Evolutionary conservation across 1,284 basidiomycete genomes (phyloP).

Genomic region (Ustilago vetiveriae): DNA sequence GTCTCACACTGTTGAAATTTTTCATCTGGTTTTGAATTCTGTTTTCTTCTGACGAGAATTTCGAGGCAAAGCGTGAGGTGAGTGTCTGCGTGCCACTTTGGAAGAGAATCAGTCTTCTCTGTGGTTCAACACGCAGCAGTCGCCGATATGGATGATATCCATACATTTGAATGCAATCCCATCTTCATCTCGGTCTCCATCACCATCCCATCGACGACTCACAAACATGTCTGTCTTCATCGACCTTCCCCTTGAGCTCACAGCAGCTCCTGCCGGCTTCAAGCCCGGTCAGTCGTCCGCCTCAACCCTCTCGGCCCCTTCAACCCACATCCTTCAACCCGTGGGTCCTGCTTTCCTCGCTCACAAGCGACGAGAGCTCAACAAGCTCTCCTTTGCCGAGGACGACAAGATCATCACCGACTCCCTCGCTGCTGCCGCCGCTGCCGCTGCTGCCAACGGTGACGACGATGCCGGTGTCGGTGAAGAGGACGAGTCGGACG

Average conservation of each 20-base stretch:
- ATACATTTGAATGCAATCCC: too few species aligned
- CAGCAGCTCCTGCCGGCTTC: slow-evolving; percentile 59
- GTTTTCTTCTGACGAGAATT: not conserved
- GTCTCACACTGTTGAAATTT: too few species aligned
- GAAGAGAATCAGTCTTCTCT: too few species aligned
- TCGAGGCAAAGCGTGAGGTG: not conserved
- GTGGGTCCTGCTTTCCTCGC: slow-evolving; percentile 62
- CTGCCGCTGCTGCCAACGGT: slow-evolving; percentile 76
- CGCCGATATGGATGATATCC: too few species aligned
- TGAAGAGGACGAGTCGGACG: slow-evolving; percentile 84
- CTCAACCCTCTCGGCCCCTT: slow-evolving; percentile 52
- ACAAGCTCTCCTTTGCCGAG: slow-evolving; percentile 57
- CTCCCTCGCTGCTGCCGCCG: slow-evolving; percentile 66
- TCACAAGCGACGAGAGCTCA: slow-evolving; percentile 60
- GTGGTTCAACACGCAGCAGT: too few species aligned
- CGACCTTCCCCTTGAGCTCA: slow-evolving; percentile 59
- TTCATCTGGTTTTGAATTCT: too few species aligned
- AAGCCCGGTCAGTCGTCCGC: slow-evolving; percentile 55
- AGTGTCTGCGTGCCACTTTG: slow-evolving; percentile 28
- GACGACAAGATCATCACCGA: slow-evolving; percentile 61
- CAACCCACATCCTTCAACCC: slow-evolving; percentile 51
- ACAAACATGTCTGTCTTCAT: slow-evolving; percentile 57
- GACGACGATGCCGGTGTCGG: slow-evolving; percentile 83
- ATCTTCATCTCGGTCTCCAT: not conserved
- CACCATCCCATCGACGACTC: slow-evolving; percentile 9